These are phyloP conservation scores for Phialophora tarda DNA, from an alignment of 2,329 filamentous ascomycete species.

Conservation along the genomic window DNA sequence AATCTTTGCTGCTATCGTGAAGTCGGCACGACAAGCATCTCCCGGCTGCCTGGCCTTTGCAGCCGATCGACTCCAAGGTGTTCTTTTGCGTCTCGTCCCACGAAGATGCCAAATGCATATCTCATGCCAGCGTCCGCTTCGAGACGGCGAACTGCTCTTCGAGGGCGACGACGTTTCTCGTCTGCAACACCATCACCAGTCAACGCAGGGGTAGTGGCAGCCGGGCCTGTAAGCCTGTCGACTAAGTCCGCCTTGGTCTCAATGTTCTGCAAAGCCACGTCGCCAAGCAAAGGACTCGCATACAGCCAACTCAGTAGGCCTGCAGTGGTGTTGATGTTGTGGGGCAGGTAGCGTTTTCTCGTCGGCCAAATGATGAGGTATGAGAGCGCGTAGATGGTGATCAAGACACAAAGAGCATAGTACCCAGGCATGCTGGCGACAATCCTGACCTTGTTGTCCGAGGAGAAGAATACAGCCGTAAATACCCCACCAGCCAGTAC, in stretches of 20 bases:
- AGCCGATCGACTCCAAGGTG: constrained; percentile 66
- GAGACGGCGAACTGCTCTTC: constrained; percentile 41
- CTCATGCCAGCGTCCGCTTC: constrained; percentile 41
- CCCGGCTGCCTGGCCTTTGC: constrained; percentile 49
- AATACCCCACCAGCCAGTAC: constrained; percentile 67
- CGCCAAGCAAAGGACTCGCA: constrained; percentile 71
- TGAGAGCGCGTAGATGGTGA: constrained; percentile 71
- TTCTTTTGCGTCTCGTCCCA: constrained; percentile 64
- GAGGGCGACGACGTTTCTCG: constrained; percentile 34
- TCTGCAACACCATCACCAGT: constrained; percentile 44
- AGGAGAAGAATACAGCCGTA: constrained; percentile 64
- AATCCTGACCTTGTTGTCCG: constrained; percentile 59
- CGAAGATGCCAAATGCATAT: constrained; percentile 64
- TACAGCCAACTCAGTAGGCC: constrained; percentile 80
- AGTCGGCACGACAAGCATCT: constrained; percentile 52
- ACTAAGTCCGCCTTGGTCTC: constrained; percentile 71
- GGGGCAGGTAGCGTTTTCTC: constrained; percentile 70
- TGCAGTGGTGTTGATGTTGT: constrained; percentile 72
- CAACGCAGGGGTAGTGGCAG: constrained; percentile 46
- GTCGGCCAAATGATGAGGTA: constrained; percentile 67
- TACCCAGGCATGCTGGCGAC: constrained; percentile 75
- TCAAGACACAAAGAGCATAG: constrained; percentile 73
- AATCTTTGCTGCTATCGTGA: background rate
- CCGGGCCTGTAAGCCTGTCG: constrained; percentile 65
- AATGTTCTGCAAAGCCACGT: constrained; percentile 73